These are phyloP conservation scores for Solanum chacoense DNA, from an alignment of 305 asterid genomes.

Conservation along the genomic window DNA sequence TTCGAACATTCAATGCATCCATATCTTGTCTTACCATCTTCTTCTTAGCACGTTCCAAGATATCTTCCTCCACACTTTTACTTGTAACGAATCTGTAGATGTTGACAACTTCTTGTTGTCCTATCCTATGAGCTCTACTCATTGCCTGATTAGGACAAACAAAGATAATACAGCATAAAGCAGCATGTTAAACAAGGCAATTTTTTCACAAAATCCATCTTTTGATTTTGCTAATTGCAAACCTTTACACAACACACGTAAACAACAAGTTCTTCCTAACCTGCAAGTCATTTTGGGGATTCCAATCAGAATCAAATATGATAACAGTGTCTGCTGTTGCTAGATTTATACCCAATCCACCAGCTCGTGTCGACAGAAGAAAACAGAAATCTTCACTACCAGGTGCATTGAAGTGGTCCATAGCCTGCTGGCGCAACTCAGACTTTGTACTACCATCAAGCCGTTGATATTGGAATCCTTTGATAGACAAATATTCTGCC, in stretches of 20 bases:
- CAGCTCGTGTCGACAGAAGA: slow-evolving; percentile 99
- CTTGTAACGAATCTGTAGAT: slow-evolving; percentile 97
- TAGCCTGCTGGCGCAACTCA: slow-evolving; percentile 96
- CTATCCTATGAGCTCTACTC: slow-evolving; percentile 99
- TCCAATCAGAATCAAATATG: slow-evolving; percentile 99
- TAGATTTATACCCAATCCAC: slow-evolving; percentile 98
- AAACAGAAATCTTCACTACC: slow-evolving; percentile 98
- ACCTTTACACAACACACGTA: not conserved
- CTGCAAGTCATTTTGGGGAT: slow-evolving; percentile 99
- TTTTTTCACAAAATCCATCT: not conserved
- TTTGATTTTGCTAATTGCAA: not conserved
- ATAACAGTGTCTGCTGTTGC: slow-evolving; percentile 99
- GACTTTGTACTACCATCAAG: slow-evolving; percentile 99
- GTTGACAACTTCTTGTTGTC: slow-evolving; percentile 99
- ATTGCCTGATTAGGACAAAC: slow-evolving; percentile 57
- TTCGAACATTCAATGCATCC: not conserved
- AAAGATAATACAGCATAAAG: not conserved
- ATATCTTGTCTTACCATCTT: slow-evolving; percentile 62
- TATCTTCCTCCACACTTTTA: slow-evolving; percentile 99
- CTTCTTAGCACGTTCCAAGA: slow-evolving; percentile 97
- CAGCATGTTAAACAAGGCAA: not conserved
- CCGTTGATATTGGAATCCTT: slow-evolving; percentile 94
- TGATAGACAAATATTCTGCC: slow-evolving; percentile 84
- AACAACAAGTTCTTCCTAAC: slow-evolving; percentile 20
- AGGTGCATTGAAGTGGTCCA: slow-evolving; percentile 99